Evolutionary conservation across 2,329 filamentous ascomycete genomes (phyloP), one percentile per base, ranked within the genome.

Genomic region (Ophiostoma triangulosporum): DNA sequence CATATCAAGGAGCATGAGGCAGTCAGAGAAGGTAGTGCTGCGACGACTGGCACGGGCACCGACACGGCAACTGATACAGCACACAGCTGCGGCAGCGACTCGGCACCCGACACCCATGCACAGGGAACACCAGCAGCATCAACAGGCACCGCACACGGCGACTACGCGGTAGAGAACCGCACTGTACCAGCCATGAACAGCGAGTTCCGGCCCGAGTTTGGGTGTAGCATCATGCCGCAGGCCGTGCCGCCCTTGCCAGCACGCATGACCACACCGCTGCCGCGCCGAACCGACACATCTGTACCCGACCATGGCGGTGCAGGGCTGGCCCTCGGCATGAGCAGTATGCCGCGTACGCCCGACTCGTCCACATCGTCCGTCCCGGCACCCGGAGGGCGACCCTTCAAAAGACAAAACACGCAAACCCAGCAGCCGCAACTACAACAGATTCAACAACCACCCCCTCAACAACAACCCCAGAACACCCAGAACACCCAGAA

Each of bases 291-390:
- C 24, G 22, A 32, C 17, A 1, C 38, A n/a, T 6, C 36, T 26
- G n/a, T 15, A 11, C 22, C 22, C n/a, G 45, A 31, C 32, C 24
- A 26, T 27, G 27, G 35, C 35, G 14, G 35, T 15, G 4, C 40
- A 20, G 46, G n/a, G 22, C 48, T 20, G 52, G 29, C 12, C 48
- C 50, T 20, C 5, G 43, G 43, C 3, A 29, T 46, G 24, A 31
- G 43, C 26, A 29, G 26, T 26, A 17, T 56, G 33, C 56, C 56
- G 3, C 50, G 50, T n/a, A 57, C 57, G 7, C 52, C 54, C n/a
- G 55, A 55, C 14, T 57, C 57, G 1, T 48, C 50, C 6, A 35
- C 50, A 20, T 46, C 55, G 14, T 54, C 53, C 12, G 31, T 17
- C 27, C 35, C 15, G 46, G 33, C 38, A 17, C 22, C 6, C 17